phyloP scores from a whole-genome alignment of 257 asterid genomes.

The Nicotiana otophora region DNA sequence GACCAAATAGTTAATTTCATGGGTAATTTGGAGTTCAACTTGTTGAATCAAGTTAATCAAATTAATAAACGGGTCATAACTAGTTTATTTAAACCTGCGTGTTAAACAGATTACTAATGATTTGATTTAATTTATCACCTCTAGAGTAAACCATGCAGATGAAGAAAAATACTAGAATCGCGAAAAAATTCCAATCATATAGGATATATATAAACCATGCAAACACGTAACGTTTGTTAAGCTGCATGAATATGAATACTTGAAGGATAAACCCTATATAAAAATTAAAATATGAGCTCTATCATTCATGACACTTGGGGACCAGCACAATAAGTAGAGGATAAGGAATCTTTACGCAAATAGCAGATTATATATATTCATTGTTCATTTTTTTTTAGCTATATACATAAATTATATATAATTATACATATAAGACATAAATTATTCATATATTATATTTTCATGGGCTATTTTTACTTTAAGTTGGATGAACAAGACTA shows the following conservation, averaged over 20 bases:
- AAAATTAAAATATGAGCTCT: background rate
- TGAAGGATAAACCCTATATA: background rate
- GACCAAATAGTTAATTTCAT: background rate
- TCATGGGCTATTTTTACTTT: no score
- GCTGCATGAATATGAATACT: background rate
- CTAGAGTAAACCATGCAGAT: background rate
- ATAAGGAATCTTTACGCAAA: background rate
- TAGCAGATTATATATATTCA: no score
- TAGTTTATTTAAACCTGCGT: background rate
- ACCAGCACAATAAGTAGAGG: background rate
- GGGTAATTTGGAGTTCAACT: background rate
- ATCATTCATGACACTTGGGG: background rate
- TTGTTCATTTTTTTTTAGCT: no score
- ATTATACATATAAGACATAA: no score
- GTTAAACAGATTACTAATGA: background rate
- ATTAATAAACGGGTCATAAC: background rate
- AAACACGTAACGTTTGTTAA: background rate
- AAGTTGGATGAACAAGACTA: no score
- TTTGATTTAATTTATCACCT: background rate
- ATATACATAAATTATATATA: no score
- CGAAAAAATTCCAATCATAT: background rate
- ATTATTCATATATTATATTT: no score
- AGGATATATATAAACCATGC: background rate
- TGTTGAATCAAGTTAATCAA: background rate
- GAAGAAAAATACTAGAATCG: background rate